Evolutionary conservation across 768 basidiomycete genomes (phyloP).

Genomic region (Galerina sulciceps): DNA sequence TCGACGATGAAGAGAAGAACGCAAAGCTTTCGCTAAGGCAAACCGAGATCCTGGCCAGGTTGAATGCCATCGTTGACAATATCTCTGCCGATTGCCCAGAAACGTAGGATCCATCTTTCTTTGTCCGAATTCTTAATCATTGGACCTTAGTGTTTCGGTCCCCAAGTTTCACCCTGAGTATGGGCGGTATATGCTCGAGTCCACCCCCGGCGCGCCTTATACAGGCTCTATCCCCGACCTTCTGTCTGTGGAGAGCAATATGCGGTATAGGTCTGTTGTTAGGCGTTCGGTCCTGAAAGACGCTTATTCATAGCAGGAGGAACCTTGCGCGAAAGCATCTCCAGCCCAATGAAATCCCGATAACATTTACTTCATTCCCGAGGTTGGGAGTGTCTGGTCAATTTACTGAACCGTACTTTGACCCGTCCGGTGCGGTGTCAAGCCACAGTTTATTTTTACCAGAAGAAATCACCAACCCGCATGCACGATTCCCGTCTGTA

Average conservation of each 20-base stretch:
- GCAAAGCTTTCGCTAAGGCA: slow-evolving; percentile 94
- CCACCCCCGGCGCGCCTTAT: slow-evolving; percentile 95
- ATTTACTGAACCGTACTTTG: slow-evolving; percentile 90
- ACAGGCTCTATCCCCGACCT: slow-evolving; percentile 86
- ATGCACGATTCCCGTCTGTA: slow-evolving; percentile 96
- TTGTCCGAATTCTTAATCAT: background rate
- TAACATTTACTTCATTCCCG: slow-evolving; percentile 96
- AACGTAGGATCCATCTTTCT: slow-evolving; percentile 46
- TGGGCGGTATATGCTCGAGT: slow-evolving; percentile 98
- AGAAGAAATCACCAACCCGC: slow-evolving; percentile 95
- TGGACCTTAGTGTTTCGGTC: slow-evolving; percentile 57
- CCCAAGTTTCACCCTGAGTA: slow-evolving; percentile 98
- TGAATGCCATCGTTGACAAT: slow-evolving; percentile 68
- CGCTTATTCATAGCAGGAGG: slow-evolving; percentile 54
- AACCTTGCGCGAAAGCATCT: slow-evolving; percentile 83
- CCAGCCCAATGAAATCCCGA: slow-evolving; percentile 82
- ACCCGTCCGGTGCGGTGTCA: slow-evolving; percentile 75
- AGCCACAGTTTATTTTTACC: slow-evolving; percentile 95
- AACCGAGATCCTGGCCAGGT: slow-evolving; percentile 87
- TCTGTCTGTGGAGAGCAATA: slow-evolving; percentile 89
- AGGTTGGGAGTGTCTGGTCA: slow-evolving; percentile 85
- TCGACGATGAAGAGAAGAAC: slow-evolving; percentile 77
- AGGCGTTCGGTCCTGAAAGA: background rate
- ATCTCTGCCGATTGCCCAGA: slow-evolving; percentile 64
- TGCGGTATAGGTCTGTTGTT: slow-evolving; percentile 79